phyloP scores from a whole-genome alignment of 225 moss, liverwort and hornwort genomes.

The Sphagnum contortum region DNA sequence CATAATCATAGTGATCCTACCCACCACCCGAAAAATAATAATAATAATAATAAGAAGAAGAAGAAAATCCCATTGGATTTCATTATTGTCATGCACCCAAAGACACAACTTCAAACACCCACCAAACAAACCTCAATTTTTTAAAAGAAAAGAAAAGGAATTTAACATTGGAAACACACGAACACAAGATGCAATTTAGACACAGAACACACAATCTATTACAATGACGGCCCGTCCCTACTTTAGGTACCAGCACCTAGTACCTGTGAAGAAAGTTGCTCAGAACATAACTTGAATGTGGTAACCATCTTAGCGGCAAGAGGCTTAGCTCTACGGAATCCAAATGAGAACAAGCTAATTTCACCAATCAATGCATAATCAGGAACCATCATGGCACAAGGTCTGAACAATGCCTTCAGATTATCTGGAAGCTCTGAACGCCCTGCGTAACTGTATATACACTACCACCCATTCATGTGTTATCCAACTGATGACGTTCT shows the following conservation, averaged over 20 bases:
- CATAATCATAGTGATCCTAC: constrained; percentile 91
- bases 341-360: constrained; percentile 89
- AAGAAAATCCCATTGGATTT: not conserved
- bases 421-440: constrained; percentile 82
- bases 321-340: constrained; percentile 50
- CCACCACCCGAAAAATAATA: not conserved
- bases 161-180: no score
- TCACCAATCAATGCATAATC: constrained; percentile 87
- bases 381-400: constrained; percentile 95
- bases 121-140: no score
- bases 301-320: constrained; percentile 87
- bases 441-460: constrained; percentile 63
- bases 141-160: no score
- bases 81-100: no score
- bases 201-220: no score
- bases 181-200: no score
- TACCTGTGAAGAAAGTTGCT: constrained; percentile 78
- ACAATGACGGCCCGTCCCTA: no score
- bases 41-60: no score
- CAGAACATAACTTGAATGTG: constrained; percentile 82
- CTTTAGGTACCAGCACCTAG: no score
- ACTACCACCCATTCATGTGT: no score
- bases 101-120: no score
- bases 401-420: constrained; percentile 78
- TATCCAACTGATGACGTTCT: no score